These are phyloP conservation scores for Sphagnum tenellum DNA, from an alignment of 225 moss, liverwort and hornwort genomes.

Conservation along the genomic window DNA sequence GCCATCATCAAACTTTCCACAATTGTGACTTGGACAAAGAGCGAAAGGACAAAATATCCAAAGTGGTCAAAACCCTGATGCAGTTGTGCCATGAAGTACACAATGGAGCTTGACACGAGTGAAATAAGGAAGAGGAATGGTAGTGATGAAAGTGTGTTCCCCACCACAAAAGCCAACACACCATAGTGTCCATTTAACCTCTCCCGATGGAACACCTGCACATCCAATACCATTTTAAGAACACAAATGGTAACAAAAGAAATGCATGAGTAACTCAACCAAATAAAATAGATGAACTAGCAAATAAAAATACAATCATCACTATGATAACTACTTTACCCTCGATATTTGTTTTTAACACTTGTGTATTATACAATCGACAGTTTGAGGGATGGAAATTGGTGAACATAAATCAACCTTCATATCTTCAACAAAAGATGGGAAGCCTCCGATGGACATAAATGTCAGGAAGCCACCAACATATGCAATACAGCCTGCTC, in stretches of 20 bases:
- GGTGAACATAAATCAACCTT: slow-evolving; percentile 9
- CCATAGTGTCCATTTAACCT: slow-evolving; percentile 26
- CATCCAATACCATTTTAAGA: neutral
- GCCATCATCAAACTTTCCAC: slow-evolving; percentile 48
- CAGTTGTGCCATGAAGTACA: slow-evolving; percentile 23
- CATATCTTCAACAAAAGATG: slow-evolving; percentile 33
- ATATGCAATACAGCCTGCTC: slow-evolving; percentile 19
- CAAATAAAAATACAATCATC: no score
- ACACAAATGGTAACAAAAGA: no score
- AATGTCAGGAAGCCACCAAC: slow-evolving; percentile 24
- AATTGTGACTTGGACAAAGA: slow-evolving; percentile 22
- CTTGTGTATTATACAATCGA: neutral
- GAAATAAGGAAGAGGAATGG: slow-evolving; percentile 26
- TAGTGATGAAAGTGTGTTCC: slow-evolving; percentile 25
- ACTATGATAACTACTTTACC: no score
- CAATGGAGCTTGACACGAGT: slow-evolving; percentile 10
- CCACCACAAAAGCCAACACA: slow-evolving; percentile 23
- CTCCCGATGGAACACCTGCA: slow-evolving; percentile 25
- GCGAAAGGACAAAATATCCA: slow-evolving; percentile 13
- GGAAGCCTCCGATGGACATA: slow-evolving; percentile 30
- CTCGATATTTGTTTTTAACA: no score
- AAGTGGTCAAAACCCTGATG: slow-evolving; percentile 20
- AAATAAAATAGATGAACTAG: no score
- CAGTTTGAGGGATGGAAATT: neutral
- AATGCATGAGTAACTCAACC: no score